Conservation (phyloP, 23 red algal species). For the Gracilaria vermiculophylla region DNA sequence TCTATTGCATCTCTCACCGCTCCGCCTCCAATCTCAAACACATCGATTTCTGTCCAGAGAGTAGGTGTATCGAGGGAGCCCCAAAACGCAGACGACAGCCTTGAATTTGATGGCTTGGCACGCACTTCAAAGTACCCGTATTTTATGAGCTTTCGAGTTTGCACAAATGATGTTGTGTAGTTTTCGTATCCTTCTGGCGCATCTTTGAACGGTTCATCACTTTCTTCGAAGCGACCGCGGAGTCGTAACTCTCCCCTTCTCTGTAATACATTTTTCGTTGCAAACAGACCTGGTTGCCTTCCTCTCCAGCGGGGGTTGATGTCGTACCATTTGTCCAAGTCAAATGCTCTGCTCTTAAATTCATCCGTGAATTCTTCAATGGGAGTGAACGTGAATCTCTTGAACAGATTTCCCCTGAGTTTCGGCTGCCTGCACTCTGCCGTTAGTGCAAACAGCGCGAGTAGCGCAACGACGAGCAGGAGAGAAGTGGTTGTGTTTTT, state of each 20-base stretch:
- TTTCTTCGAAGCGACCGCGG: constrained; percentile 20
- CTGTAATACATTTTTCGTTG: constrained; percentile 34
- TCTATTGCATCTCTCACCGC: constrained; percentile 41
- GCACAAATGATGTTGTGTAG: constrained; percentile 54
- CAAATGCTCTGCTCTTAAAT: constrained; percentile 20
- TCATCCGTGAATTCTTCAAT: constrained; percentile 63
- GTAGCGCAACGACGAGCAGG: not conserved
- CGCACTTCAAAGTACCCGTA: constrained; percentile 71
- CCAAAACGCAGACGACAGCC: constrained; percentile 67
- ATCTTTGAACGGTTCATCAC: constrained; percentile 19
- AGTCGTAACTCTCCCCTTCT: not conserved
- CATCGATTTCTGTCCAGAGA: constrained; percentile 69
- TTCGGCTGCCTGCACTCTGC: not conserved
- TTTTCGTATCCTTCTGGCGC: constrained; percentile 54
- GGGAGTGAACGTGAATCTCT: constrained; percentile 25
- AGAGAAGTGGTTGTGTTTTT: not conserved
- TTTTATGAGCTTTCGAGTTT: constrained; percentile 2
- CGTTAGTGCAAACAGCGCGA: not conserved
- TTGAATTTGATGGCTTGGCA: constrained; percentile 56
- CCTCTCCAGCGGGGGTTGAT: constrained; percentile 66
- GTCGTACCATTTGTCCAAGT: constrained; percentile 61
- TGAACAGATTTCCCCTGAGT: constrained; percentile 21
- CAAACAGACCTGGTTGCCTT: constrained; percentile 40
- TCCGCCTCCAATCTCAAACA: constrained; percentile 69
- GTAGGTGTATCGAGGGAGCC: constrained; percentile 48